Conservation (phyloP, 1,139 yeast species). For the Pichia sp. region DNA sequence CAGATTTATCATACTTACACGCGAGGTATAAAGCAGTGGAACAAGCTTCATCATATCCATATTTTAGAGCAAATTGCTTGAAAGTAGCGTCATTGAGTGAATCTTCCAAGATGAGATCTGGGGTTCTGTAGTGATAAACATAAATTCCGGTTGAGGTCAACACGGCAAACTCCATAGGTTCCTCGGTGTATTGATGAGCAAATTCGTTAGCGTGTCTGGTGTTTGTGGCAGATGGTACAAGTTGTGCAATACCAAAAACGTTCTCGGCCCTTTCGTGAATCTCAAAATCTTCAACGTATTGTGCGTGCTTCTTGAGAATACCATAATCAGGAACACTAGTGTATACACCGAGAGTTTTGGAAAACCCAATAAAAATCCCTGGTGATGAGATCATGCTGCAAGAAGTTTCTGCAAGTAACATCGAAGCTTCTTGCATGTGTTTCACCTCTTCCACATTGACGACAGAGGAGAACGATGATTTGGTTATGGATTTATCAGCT, state of each 20-base stretch:
- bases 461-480: constrained; percentile 17
- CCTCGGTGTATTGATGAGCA: constrained; percentile 72
- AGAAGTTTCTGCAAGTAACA: constrained; percentile 39
- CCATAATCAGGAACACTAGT: constrained; percentile 83
- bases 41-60: constrained; percentile 73
- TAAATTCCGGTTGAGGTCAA: constrained; percentile 75
- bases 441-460: constrained; percentile 26
- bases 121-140: constrained; percentile 69
- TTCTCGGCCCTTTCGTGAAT: constrained; percentile 50
- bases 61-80: constrained; percentile 42
- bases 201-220: constrained; percentile 69
- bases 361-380: constrained; percentile 59
- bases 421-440: constrained; percentile 27
- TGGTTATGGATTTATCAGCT: constrained; percentile 19
- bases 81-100: constrained; percentile 49
- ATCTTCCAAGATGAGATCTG: constrained; percentile 68
- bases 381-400: constrained; percentile 62
- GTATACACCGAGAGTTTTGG: constrained; percentile 42
- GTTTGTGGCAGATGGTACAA: constrained; percentile 60
- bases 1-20: constrained; percentile 62
- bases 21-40: constrained; percentile 80
- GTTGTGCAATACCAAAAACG: constrained; percentile 68
- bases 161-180: constrained; percentile 66
- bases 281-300: constrained; percentile 77
- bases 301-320: constrained; percentile 60